Conservation (phyloP, 257 asterid species). For the Gynochthodes officinalis region DNA sequence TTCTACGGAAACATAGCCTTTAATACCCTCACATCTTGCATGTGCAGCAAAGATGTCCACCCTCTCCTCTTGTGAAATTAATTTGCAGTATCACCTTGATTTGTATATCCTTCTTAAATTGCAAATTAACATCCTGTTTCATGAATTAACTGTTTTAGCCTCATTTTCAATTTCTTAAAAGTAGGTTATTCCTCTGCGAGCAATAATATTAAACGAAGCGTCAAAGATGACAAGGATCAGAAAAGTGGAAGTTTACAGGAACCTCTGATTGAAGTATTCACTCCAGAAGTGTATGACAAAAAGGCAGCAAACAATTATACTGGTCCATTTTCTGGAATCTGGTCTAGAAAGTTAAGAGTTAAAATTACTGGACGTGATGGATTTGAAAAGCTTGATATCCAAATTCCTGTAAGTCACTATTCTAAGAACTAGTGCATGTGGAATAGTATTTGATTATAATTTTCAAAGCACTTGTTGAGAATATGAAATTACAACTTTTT, state of each 20-base stretch:
- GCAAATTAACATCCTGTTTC: background rate
- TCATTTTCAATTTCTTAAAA: constrained; percentile 25
- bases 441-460: too few relatives aligned
- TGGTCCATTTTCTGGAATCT: constrained; percentile 50
- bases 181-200: constrained; percentile 41
- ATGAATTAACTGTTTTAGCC: constrained; percentile 10
- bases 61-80: background rate
- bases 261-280: constrained; percentile 63
- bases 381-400: constrained; percentile 74
- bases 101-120: background rate
- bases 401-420: constrained; percentile 71
- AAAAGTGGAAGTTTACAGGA: constrained; percentile 35
- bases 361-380: constrained; percentile 91
- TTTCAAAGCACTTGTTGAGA: too few relatives aligned
- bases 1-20: background rate
- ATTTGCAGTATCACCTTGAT: background rate
- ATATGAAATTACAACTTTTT: too few relatives aligned
- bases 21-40: background rate
- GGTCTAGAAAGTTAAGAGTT: constrained; percentile 81
- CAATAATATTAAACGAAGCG: constrained; percentile 27
- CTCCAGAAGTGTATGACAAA: constrained; percentile 59
- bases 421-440: too few relatives aligned
- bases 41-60: background rate
- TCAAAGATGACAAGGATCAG: constrained; percentile 35
- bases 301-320: constrained; percentile 40